Evolutionary conservation across 1,284 basidiomycete genomes (phyloP).

Genomic region (Crepidotus sp.): DNA sequence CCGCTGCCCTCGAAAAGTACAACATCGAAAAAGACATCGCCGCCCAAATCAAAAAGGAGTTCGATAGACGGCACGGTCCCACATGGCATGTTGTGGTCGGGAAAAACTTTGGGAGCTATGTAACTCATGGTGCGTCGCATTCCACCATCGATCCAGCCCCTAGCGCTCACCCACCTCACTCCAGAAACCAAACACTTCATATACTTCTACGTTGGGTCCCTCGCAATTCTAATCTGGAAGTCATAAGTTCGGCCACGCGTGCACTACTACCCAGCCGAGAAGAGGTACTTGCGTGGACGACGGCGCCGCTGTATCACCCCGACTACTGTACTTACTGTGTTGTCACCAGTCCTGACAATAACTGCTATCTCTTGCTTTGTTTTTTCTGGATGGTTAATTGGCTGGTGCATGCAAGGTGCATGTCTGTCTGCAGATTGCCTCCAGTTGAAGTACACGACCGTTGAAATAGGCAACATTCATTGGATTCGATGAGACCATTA

Average conservation of each 20-base stretch:
- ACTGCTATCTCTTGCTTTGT: conserved; percentile 7
- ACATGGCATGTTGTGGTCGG: conserved; percentile 99
- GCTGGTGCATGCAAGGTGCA: neutral
- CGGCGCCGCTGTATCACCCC: conserved; percentile 4
- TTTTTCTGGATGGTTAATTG: neutral
- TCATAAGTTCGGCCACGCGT: conserved; percentile 45
- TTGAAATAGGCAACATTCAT: no score
- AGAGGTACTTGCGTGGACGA: neutral
- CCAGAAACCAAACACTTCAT: conserved; percentile 95
- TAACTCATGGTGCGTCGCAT: conserved; percentile 78
- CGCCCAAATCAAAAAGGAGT: conserved; percentile 95
- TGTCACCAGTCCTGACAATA: conserved; percentile 3
- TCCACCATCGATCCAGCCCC: conserved; percentile 1
- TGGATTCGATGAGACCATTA: neutral
- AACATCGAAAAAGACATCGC: conserved; percentile 97
- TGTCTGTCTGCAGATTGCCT: no score
- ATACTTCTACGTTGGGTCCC: conserved; percentile 88
- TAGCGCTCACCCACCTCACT: conserved; percentile 11
- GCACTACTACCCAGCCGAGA: neutral
- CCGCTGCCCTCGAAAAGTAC: conserved; percentile 80
- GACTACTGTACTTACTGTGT: conserved; percentile 11
- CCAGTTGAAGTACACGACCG: no score
- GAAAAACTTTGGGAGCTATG: conserved; percentile 96
- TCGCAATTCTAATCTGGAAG: conserved; percentile 93
- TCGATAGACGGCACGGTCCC: conserved; percentile 83